Evolutionary conservation across 2,329 filamentous ascomycete species (phyloP).

Genomic region (Arachnopeziza araneosa): DNA sequence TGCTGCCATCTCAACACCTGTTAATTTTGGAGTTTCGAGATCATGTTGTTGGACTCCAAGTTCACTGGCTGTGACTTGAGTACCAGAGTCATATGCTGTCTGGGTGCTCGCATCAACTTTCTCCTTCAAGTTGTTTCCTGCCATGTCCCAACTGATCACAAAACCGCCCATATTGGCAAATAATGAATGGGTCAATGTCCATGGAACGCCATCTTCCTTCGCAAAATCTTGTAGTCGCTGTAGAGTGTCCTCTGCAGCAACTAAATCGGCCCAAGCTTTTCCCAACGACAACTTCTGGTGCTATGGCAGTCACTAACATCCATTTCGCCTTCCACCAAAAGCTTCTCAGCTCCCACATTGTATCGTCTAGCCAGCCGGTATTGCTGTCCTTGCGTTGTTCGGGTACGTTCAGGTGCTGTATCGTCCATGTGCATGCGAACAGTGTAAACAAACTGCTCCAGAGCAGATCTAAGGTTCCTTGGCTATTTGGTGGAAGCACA

Average conservation of each 20-base stretch:
- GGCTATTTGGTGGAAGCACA: too few relatives aligned
- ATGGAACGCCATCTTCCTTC: conserved; percentile 5
- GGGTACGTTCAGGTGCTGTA: conserved; percentile 24
- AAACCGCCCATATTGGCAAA: conserved; percentile 11
- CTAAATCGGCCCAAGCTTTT: conserved; percentile 1
- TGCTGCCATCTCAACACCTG: too few relatives aligned
- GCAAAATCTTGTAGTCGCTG: too few relatives aligned
- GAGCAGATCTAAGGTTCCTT: conserved; percentile 22
- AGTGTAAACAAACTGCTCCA: conserved; percentile 21
- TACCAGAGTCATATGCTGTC: too few relatives aligned
- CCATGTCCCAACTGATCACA: too few relatives aligned
- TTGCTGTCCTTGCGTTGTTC: conserved; percentile 4
- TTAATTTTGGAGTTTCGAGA: too few relatives aligned
- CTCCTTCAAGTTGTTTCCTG: too few relatives aligned
- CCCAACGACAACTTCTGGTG: conserved; percentile 4
- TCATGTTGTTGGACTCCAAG: too few relatives aligned
- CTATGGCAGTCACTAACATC: conserved; percentile 5
- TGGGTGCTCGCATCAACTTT: too few relatives aligned
- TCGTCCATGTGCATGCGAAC: conserved; percentile 21
- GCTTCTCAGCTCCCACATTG: conserved; percentile 6
- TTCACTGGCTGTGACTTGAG: too few relatives aligned
- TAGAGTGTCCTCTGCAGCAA: too few relatives aligned
- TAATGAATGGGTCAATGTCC: conserved; percentile 3
- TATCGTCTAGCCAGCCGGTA: neutral
- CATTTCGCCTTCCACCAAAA: conserved; percentile 2